phyloP scores from a whole-genome alignment of 345 rosid genomes.

The Lenwebbia sp. region DNA sequence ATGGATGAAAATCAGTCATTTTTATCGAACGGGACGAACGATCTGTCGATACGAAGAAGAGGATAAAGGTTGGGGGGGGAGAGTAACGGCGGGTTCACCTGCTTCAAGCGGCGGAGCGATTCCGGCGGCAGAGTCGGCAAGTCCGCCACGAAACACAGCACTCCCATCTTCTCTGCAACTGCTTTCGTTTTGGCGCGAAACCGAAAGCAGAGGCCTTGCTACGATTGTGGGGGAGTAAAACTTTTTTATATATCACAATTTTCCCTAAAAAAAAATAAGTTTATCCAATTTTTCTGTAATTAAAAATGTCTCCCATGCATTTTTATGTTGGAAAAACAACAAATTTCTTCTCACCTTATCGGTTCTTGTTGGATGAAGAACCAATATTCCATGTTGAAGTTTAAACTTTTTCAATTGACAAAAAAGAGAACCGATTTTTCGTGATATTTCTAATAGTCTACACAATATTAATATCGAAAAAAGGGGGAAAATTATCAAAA shows the following conservation, averaged over 20 bases:
- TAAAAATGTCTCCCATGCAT: neutral
- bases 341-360: neutral
- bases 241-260: neutral
- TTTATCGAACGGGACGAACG: slow-evolving; percentile 4
- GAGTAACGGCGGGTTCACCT: slow-evolving; percentile 24
- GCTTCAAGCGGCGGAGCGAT: slow-evolving; percentile 48
- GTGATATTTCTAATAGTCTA: neutral
- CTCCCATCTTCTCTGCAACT: slow-evolving; percentile 27
- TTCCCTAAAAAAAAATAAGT: neutral
- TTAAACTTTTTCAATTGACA: neutral
- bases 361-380: neutral
- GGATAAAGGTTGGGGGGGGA: neutral
- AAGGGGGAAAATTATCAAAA: too few species aligned
- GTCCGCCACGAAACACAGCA: slow-evolving; percentile 65
- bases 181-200: neutral
- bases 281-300: neutral
- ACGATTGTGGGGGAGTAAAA: neutral
- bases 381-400: neutral
- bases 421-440: neutral
- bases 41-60: neutral
- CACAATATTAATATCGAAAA: too few species aligned
- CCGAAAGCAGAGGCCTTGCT: neutral
- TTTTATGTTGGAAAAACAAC: neutral
- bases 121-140: slow-evolving; percentile 51
- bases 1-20: neutral